A percentile compares a stretch with the other conserved stretches of the same genome.
phyloP scores from a whole-genome alignment of 768 basidiomycete genomes.

The Pisolithus albus region DNA sequence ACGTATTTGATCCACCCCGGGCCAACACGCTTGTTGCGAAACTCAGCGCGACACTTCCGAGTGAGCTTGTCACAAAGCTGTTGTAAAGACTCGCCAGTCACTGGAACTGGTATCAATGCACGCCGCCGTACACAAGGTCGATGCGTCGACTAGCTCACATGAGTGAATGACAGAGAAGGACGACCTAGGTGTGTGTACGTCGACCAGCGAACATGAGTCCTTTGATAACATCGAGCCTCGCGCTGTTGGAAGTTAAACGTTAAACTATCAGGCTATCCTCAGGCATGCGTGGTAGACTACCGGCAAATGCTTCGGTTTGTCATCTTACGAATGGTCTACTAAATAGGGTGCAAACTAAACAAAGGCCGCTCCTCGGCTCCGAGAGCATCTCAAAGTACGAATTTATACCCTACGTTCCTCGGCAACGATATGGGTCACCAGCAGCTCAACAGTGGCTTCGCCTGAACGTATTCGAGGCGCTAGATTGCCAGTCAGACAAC shows the following conservation, averaged over 20 bases:
- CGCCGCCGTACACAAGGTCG: neutral
- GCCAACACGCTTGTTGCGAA: constrained; percentile 55
- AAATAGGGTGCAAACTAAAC: neutral
- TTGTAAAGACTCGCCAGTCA: constrained; percentile 59
- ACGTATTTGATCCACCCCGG: constrained; percentile 86
- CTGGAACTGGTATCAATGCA: constrained; percentile 31
- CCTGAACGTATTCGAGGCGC: constrained; percentile 70
- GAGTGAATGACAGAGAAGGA: constrained; percentile 76
- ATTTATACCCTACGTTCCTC: neutral
- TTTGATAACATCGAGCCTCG: constrained; percentile 19
- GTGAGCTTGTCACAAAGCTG: constrained; percentile 67
- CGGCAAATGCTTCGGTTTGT: too few species aligned
- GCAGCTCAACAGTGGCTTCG: constrained; percentile 63
- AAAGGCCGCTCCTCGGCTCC: neutral
- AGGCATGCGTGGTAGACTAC: too few species aligned
- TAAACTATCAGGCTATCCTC: too few species aligned
- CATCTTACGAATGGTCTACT: too few species aligned
- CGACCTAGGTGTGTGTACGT: constrained; percentile 69
- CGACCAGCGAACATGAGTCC: constrained; percentile 42
- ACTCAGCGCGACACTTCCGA: constrained; percentile 53
- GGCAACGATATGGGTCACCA: constrained; percentile 37
- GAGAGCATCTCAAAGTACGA: neutral
- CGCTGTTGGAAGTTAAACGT: neutral
- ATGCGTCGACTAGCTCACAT: constrained; percentile 37
- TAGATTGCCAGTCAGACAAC: constrained; percentile 22